Evolutionary conservation across 495 filamentous ascomycete species (phyloP).

Genomic region (Podospora comata): DNA sequence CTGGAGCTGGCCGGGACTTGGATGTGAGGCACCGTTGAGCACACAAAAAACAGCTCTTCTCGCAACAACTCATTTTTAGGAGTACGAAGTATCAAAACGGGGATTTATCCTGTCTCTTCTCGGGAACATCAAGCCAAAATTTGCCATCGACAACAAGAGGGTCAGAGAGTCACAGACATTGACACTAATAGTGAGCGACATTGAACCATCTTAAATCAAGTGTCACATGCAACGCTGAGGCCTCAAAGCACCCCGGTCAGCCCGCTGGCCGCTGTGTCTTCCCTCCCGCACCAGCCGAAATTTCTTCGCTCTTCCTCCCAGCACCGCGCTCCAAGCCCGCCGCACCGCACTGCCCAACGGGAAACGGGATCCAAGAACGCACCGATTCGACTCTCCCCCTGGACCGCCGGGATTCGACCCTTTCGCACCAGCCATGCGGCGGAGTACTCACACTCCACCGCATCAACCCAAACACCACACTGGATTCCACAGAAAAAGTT

Average conservation of each 20-base stretch:
- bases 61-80: neutral
- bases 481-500: constrained; percentile 44
- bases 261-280: neutral
- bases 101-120: neutral
- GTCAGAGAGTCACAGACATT: neutral
- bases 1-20: neutral
- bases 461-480: constrained; percentile 32
- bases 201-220: neutral
- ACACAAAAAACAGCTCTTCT: neutral
- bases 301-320: constrained; percentile 19
- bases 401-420: constrained; percentile 6
- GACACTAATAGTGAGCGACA: neutral
- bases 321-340: constrained; percentile 8
- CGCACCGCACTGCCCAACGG: constrained; percentile 5
- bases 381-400: constrained; percentile 10
- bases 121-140: neutral
- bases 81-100: neutral
- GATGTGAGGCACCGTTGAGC: neutral
- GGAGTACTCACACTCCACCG: constrained; percentile 37
- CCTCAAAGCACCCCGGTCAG: constrained; percentile 4
- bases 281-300: constrained; percentile 30
- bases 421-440: constrained; percentile 35
- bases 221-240: constrained; percentile 8
- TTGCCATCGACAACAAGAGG: too few species aligned
- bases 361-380: neutral